phyloP scores from a whole-genome alignment of 2,329 filamentous ascomycete genomes.

The Cadophora gregata region DNA sequence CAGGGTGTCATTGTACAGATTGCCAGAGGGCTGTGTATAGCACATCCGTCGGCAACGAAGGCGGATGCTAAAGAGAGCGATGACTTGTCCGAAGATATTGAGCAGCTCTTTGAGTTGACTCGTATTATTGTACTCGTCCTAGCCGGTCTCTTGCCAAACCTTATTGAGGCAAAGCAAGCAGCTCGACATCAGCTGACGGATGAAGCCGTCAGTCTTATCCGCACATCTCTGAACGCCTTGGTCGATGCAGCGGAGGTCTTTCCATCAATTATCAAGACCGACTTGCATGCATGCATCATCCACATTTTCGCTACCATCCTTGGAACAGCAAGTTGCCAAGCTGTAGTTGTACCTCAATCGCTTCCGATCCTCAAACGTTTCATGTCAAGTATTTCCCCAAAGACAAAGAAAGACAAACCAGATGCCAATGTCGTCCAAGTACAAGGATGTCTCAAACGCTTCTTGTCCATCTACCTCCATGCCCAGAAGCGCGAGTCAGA shows the following conservation, averaged over 20 bases:
- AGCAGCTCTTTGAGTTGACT: conserved; percentile 96
- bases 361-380: conserved; percentile 93
- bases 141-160: conserved; percentile 83
- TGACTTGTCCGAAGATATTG: conserved; percentile 93
- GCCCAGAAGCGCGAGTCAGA: conserved; percentile 77
- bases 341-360: conserved; percentile 85
- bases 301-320: conserved; percentile 96
- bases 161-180: conserved; percentile 67
- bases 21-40: conserved; percentile 84
- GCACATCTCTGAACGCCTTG: conserved; percentile 81
- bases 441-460: conserved; percentile 80
- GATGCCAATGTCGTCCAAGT: conserved; percentile 59
- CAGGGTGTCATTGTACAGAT: conserved; percentile 95
- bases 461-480: conserved; percentile 78
- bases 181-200: conserved; percentile 81
- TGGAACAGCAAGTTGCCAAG: conserved; percentile 84
- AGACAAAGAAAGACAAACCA: conserved; percentile 49
- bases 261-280: conserved; percentile 93
- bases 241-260: conserved; percentile 96
- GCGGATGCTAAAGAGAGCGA: conserved; percentile 70
- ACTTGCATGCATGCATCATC: conserved; percentile 93
- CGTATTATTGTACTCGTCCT: conserved; percentile 94
- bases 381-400: conserved; percentile 72
- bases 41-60: conserved; percentile 85
- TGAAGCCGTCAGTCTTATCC: conserved; percentile 82